A percentile compares a stretch with the other conserved stretches of the same genome.
Conservation (phyloP, 2,329 filamentous ascomycete species). For the Herpotrichia juniperi region DNA sequence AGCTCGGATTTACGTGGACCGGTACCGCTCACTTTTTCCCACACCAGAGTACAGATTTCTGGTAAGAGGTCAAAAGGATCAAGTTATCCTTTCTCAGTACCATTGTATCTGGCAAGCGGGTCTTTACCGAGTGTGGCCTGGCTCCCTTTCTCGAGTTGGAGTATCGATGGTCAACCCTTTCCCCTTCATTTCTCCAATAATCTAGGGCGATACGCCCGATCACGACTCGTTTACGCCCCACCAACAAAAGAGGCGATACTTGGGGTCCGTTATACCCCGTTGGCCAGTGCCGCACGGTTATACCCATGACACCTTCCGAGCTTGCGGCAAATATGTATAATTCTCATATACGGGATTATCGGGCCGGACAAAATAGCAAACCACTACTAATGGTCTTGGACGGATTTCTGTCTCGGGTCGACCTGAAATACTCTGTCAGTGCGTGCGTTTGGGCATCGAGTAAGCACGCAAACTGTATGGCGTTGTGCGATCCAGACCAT, state of each 20-base stretch:
- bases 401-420: neutral
- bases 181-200: neutral
- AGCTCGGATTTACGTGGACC: neutral
- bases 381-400: neutral
- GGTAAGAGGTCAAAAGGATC: too few relatives aligned
- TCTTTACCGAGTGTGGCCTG: too few relatives aligned
- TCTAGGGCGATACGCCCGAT: neutral
- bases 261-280: neutral
- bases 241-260: neutral
- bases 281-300: neutral
- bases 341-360: conserved; percentile 6
- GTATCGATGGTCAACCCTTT: neutral
- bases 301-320: neutral
- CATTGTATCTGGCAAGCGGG: too few relatives aligned
- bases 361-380: conserved; percentile 4
- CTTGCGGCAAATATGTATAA: conserved; percentile 2
- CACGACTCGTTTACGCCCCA: neutral
- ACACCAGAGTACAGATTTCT: too few relatives aligned
- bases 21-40: neutral
- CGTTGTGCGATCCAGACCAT: neutral
- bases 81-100: too few relatives aligned
- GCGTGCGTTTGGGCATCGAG: neutral
- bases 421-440: neutral
- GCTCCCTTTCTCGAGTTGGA: neutral
- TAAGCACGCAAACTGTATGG: neutral